Evolutionary conservation across 148 eudicot species (phyloP).

Genomic region (Rhododendron ferrugineum): DNA sequence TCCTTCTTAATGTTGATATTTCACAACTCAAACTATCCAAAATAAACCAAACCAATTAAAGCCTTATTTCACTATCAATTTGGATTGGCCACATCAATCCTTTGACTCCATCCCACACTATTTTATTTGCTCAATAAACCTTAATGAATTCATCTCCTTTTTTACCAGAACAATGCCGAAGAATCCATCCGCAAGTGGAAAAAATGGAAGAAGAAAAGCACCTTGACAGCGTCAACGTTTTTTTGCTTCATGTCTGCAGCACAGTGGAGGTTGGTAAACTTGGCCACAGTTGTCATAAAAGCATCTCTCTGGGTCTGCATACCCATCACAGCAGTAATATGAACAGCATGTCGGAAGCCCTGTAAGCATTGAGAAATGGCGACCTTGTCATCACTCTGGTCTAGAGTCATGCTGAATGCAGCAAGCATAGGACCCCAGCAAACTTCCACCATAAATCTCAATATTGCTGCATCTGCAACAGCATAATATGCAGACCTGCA

Average conservation of each 20-base stretch:
- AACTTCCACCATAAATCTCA: slow-evolving; percentile 97
- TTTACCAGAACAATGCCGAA: background rate
- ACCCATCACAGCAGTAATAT: slow-evolving; percentile 87
- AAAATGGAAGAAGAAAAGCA: slow-evolving; percentile 16
- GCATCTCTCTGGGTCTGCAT: slow-evolving; percentile 99
- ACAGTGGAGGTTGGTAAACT: slow-evolving; percentile 87
- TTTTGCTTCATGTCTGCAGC: slow-evolving; percentile 99
- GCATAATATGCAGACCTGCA: slow-evolving; percentile 73
- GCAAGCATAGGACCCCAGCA: slow-evolving; percentile 99
- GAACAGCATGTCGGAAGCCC: slow-evolving; percentile 91
- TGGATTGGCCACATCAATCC: background rate
- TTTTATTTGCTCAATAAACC: background rate
- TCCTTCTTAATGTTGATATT: background rate
- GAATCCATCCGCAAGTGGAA: background rate
- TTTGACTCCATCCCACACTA: background rate
- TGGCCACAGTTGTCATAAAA: slow-evolving; percentile 93
- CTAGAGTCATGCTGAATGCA: slow-evolving; percentile 95
- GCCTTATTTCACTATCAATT: background rate
- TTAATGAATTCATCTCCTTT: background rate
- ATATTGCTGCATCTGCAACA: slow-evolving; percentile 74
- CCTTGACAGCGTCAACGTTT: slow-evolving; percentile 97
- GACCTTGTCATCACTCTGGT: slow-evolving; percentile 90
- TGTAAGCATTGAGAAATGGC: slow-evolving; percentile 84
- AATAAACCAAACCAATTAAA: background rate
- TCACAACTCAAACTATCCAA: background rate